A percentile compares a stretch with the other conserved stretches of the same genome.
These are phyloP conservation scores for Kazachstania sp. DNA, from an alignment of 1,139 yeast genomes.

Conservation along the genomic window DNA sequence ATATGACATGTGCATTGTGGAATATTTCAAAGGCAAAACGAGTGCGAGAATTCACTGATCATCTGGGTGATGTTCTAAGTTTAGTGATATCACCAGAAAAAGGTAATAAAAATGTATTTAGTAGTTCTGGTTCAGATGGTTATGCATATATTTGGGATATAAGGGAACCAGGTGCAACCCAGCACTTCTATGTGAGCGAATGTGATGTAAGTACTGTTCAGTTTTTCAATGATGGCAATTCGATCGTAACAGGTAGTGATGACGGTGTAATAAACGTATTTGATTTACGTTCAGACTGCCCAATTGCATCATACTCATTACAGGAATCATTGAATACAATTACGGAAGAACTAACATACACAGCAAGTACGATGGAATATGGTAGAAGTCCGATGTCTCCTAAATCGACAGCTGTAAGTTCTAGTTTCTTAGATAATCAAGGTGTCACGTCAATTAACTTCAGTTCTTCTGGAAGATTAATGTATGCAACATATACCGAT, in stretches of 20 bases:
- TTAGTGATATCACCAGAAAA: constrained; percentile 32
- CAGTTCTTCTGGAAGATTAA: constrained; percentile 65
- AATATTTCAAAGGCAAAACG: constrained; percentile 56
- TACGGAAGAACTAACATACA: constrained; percentile 14
- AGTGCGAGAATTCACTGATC: constrained; percentile 56
- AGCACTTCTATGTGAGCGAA: constrained; percentile 52
- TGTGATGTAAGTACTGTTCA: constrained; percentile 61
- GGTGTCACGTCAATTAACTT: constrained; percentile 68
- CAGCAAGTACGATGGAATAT: constrained; percentile 12
- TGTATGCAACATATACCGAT: constrained; percentile 72
- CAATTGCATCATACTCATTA: constrained; percentile 46
- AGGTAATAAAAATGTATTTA: constrained; percentile 35
- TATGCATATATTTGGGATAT: constrained; percentile 66
- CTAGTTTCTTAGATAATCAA: constrained; percentile 40
- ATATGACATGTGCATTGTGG: constrained; percentile 76
- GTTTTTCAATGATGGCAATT: constrained; percentile 63
- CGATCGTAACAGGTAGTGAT: constrained; percentile 67
- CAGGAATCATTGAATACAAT: constrained; percentile 16
- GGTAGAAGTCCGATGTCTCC: constrained; percentile 12
- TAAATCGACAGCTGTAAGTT: constrained; percentile 16
- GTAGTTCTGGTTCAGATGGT: constrained; percentile 73
- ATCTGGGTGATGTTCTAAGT: constrained; percentile 70
- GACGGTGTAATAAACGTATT: constrained; percentile 67
- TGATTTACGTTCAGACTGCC: constrained; percentile 74
- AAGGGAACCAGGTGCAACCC: constrained; percentile 45